phyloP scores from a whole-genome alignment of 108 stramenopile species.

The Chaetoceros tenuissimus region DNA sequence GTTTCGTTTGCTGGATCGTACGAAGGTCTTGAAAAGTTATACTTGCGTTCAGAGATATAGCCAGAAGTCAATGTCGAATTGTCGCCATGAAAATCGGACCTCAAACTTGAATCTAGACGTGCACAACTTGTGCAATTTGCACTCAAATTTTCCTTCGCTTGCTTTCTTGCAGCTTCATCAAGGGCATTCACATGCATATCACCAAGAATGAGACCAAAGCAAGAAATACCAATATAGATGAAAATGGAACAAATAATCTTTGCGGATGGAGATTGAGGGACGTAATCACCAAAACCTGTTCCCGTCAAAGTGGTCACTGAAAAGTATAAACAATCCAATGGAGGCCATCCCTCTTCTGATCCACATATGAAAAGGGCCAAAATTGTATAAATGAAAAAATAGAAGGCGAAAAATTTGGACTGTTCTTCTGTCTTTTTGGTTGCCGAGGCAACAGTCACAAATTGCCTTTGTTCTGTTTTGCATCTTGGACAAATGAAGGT shows the following conservation, averaged over 20 bases:
- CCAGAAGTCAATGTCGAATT: too few relatives aligned
- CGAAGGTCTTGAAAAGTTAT: too few relatives aligned
- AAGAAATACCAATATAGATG: slow-evolving; percentile 85
- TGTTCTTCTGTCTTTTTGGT: slow-evolving; percentile 54
- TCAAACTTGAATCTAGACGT: slow-evolving; percentile 7
- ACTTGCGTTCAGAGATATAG: too few relatives aligned
- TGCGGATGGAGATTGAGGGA: slow-evolving; percentile 62
- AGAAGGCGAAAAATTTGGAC: slow-evolving; percentile 63
- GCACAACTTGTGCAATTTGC: slow-evolving; percentile 72
- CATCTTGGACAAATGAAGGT: slow-evolving; percentile 76
- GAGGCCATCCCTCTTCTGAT: slow-evolving; percentile 74
- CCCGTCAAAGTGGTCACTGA: slow-evolving; percentile 79
- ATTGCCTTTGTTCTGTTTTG: slow-evolving; percentile 66
- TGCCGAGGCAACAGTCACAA: slow-evolving; percentile 67
- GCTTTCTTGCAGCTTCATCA: slow-evolving; percentile 56
- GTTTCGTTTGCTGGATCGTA: background rate
- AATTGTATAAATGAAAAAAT: slow-evolving; percentile 65
- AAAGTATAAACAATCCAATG: slow-evolving; percentile 85
- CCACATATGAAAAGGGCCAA: slow-evolving; percentile 80
- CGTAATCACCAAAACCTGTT: slow-evolving; percentile 79
- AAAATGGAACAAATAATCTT: slow-evolving; percentile 83
- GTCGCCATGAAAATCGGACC: background rate
- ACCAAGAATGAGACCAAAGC: slow-evolving; percentile 85
- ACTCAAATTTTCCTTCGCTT: slow-evolving; percentile 44
- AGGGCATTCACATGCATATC: slow-evolving; percentile 70